Percentiles rank a stretch among this genome's conserved stretches.
Evolutionary conservation across 441 rosid species (phyloP).

Genomic region (Erodium texanum): DNA sequence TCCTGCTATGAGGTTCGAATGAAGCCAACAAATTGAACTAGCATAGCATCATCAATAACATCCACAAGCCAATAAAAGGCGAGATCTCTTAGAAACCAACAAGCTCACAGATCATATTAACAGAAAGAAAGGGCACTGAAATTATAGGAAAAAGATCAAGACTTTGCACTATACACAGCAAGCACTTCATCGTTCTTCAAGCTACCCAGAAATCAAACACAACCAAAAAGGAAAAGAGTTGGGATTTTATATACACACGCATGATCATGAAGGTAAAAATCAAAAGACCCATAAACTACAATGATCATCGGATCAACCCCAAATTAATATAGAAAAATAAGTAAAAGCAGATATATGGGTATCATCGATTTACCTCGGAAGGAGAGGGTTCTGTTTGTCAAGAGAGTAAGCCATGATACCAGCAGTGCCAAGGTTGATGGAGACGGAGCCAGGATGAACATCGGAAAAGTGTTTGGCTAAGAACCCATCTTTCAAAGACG

Average conservation of each 20-base stretch:
- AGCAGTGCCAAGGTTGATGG: constrained; percentile 64
- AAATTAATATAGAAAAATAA: background rate
- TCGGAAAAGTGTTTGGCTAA: constrained; percentile 53
- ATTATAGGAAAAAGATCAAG: background rate
- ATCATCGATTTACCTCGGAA: constrained; percentile 48
- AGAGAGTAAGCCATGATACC: constrained; percentile 69
- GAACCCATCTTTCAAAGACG: constrained; percentile 58
- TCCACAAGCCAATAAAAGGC: background rate
- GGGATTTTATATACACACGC: too few species aligned
- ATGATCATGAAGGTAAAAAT: background rate
- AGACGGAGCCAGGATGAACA: constrained; percentile 44
- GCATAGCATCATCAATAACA: background rate
- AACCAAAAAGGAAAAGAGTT: background rate
- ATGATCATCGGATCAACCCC: constrained; percentile 5
- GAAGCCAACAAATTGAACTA: background rate
- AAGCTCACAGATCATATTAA: background rate
- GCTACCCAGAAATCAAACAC: background rate
- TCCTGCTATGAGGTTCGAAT: background rate
- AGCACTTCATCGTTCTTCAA: background rate
- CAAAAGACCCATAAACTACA: background rate
- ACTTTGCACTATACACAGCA: background rate
- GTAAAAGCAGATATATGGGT: background rate
- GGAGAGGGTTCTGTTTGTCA: constrained; percentile 65
- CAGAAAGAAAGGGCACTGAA: background rate
- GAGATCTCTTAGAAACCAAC: background rate